Conservation (phyloP, 352 stramenopile genomes). For the Pythium scleroteichum region DNA sequence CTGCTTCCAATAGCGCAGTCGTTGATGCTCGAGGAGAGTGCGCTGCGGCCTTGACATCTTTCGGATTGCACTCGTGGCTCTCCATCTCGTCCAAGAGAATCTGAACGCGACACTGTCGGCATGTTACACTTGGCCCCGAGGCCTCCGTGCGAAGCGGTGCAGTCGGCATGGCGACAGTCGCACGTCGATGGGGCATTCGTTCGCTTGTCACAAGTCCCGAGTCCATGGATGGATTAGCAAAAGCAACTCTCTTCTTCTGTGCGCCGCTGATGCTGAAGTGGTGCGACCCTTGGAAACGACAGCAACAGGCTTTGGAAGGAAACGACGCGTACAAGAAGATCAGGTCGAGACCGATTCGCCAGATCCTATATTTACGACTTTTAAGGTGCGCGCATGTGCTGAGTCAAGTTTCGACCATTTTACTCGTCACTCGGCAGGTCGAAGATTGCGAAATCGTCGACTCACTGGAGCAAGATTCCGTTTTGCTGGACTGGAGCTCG, state of each 20-base stretch:
- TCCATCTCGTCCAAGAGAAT: conserved; percentile 65
- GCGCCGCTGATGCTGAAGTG: neutral
- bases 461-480: too few species aligned
- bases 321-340: neutral
- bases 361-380: conserved; percentile 1
- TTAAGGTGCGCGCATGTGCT: neutral
- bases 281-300: conserved; percentile 13
- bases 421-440: neutral
- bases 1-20: conserved; percentile 9
- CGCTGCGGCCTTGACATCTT: conserved; percentile 23
- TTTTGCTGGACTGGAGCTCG: neutral
- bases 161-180: conserved; percentile 11
- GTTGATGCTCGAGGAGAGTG: conserved; percentile 16
- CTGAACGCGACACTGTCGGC: conserved; percentile 51
- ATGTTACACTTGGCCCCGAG: conserved; percentile 40
- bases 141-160: neutral
- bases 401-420: neutral
- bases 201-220: conserved; percentile 56
- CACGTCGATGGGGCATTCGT: conserved; percentile 17
- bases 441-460: too few species aligned
- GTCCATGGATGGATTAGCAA: conserved; percentile 36
- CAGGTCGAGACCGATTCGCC: neutral
- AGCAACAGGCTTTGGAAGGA: neutral
- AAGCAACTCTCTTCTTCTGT: too few species aligned
- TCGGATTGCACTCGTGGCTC: conserved; percentile 50